A percentile compares a stretch with the other conserved stretches of the same genome.
phyloP scores from a whole-genome alignment of 495 filamentous ascomycete genomes.

The Penicillium longicatenatum region DNA sequence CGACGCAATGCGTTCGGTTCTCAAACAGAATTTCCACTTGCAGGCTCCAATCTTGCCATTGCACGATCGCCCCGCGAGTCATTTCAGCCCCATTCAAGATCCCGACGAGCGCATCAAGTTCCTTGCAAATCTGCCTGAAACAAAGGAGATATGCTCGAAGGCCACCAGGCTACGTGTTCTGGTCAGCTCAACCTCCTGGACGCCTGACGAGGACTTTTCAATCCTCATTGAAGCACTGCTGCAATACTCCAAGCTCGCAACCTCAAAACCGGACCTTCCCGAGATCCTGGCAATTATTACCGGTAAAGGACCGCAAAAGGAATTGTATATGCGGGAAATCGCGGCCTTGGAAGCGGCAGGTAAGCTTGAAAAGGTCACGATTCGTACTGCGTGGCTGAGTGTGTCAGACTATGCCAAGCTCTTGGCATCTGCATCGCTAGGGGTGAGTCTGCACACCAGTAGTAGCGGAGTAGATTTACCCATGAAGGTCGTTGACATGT shows the following conservation, averaged over 20 bases:
- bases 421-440: conserved; percentile 85
- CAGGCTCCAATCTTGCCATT: conserved; percentile 65
- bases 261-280: conserved; percentile 47
- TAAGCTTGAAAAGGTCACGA: conserved; percentile 64
- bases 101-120: conserved; percentile 53
- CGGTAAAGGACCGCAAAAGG: conserved; percentile 84
- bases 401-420: conserved; percentile 82
- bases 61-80: conserved; percentile 83
- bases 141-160: conserved; percentile 54
- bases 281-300: conserved; percentile 85
- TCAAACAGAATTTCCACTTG: conserved; percentile 66
- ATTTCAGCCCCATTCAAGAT: conserved; percentile 70
- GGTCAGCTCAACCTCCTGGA: conserved; percentile 95
- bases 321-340: conserved; percentile 70
- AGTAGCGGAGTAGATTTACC: conserved; percentile 94
- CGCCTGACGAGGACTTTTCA: conserved; percentile 92
- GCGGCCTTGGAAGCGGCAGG: conserved; percentile 55
- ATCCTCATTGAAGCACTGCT: conserved; percentile 84
- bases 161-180: conserved; percentile 62
- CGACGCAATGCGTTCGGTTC: conserved; percentile 75
- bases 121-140: conserved; percentile 60
- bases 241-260: conserved; percentile 61
- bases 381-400: conserved; percentile 81
- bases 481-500: conserved; percentile 99
- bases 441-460: conserved; percentile 88